Evolutionary conservation across 192 early-diverging fungal genomes (phyloP).

Genomic region (Martensiomyces pterosporus): DNA sequence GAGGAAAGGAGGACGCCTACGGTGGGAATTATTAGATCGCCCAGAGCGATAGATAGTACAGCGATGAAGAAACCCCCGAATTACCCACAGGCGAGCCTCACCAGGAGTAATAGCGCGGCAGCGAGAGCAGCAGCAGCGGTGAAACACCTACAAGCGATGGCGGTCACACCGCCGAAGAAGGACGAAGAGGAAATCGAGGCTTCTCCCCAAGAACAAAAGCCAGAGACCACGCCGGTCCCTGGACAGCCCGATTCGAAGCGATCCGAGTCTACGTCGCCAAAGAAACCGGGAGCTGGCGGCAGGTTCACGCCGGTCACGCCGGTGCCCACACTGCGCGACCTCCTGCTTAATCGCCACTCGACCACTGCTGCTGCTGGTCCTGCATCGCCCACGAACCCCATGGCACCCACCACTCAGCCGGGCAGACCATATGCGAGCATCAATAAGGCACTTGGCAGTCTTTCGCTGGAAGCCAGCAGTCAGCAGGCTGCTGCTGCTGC

Average conservation of each 20-base stretch:
- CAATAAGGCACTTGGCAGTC: constrained; percentile 9
- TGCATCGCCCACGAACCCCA: constrained; percentile 19
- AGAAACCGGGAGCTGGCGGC: constrained; percentile 1
- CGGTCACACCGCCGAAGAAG: constrained; percentile 7
- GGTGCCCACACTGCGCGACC: constrained; percentile 40
- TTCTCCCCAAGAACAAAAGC: constrained; percentile 6
- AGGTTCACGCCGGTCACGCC: constrained; percentile 15
- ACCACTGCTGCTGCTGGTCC: too few relatives aligned
- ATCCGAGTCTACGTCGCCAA: constrained; percentile 9
- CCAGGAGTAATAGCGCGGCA: constrained; percentile 44
- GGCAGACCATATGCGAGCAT: constrained; percentile 10
- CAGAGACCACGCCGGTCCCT: constrained; percentile 19
- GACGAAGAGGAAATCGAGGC: not conserved
- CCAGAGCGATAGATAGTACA: too few relatives aligned
- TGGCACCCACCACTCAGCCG: constrained; percentile 7
- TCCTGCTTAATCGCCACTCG: constrained; percentile 28
- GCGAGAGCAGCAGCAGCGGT: constrained; percentile 39
- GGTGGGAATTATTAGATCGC: too few relatives aligned
- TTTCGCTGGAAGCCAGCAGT: constrained; percentile 27
- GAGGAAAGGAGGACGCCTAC: too few relatives aligned
- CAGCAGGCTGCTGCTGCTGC: too few relatives aligned
- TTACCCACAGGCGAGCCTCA: constrained; percentile 8
- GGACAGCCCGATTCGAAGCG: too few relatives aligned
- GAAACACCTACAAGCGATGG: constrained; percentile 32
- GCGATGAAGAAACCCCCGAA: too few relatives aligned